Evolutionary conservation across 305 asterid species (phyloP).

Genomic region (Fraxinus floribunda): DNA sequence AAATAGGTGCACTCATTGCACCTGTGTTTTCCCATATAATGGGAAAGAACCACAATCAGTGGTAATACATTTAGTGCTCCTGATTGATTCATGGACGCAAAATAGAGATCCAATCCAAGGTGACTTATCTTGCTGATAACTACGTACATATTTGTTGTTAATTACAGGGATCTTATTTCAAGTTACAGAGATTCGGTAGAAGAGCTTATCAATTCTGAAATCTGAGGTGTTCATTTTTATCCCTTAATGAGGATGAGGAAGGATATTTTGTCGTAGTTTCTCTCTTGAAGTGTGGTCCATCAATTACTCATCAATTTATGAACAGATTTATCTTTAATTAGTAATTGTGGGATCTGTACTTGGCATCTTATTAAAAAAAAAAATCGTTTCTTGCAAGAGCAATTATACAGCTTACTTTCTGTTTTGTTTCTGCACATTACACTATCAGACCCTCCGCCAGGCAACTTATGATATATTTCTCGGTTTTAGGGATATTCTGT

Average conservation of each 20-base stretch:
- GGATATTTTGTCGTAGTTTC: not conserved
- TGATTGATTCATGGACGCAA: not conserved
- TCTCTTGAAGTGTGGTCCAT: slow-evolving; percentile 5
- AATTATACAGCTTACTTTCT: not conserved
- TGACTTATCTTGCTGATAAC: slow-evolving; percentile 1
- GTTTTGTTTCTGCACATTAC: not conserved
- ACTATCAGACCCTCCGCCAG: not conserved
- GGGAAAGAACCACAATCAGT: not conserved
- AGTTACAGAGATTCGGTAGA: slow-evolving; percentile 63
- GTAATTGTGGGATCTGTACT: not conserved
- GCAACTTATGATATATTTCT: not conserved
- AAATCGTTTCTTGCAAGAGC: not conserved
- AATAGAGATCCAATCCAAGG: not conserved
- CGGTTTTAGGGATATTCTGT: not conserved
- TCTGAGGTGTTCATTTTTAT: slow-evolving; percentile 25
- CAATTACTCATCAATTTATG: not conserved
- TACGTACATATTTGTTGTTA: slow-evolving; percentile 15
- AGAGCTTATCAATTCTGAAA: slow-evolving; percentile 61
- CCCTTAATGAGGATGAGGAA: not conserved
- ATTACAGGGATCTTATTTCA: slow-evolving; percentile 71
- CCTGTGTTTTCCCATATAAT: not conserved
- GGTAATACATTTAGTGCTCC: slow-evolving; percentile 6
- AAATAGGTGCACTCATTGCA: not conserved
- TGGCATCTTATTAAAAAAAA: not conserved
- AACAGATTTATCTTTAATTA: not conserved